Conservation (phyloP, 176 grass and related monocot species). For the Avena insularis region DNA sequence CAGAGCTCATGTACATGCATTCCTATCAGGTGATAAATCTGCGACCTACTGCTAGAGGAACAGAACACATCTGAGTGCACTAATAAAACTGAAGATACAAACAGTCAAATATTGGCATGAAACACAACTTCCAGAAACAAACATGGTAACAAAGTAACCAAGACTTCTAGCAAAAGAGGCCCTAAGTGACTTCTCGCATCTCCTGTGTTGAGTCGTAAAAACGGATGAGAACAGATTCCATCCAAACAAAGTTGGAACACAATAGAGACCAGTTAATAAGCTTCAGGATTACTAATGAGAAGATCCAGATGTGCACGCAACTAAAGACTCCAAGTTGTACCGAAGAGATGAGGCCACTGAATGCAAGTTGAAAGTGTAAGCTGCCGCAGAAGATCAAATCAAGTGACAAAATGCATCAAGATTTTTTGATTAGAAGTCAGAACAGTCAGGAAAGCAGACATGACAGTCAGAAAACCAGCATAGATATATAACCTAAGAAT, state of each 20-base stretch:
- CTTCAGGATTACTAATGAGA: background rate
- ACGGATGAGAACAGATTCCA: background rate
- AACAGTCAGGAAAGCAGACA: background rate
- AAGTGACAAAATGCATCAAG: background rate
- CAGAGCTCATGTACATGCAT: background rate
- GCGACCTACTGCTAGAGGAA: background rate
- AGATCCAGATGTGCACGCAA: background rate
- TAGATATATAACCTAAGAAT: background rate
- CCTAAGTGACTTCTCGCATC: background rate
- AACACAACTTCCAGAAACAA: background rate
- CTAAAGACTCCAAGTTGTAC: background rate
- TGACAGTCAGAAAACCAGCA: too few species aligned
- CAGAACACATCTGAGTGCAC: background rate
- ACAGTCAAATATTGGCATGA: background rate
- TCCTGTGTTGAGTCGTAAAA: background rate
- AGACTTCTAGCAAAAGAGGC: background rate
- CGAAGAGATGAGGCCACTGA: background rate
- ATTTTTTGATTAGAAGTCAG: background rate
- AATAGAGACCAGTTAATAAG: background rate
- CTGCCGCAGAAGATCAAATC: background rate
- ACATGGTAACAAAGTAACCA: background rate
- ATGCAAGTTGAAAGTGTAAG: background rate
- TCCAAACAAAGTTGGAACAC: background rate
- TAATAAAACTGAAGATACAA: background rate
- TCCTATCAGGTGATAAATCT: background rate